Percentiles rank a stretch among this genome's conserved stretches.
Evolutionary conservation across 306 rosid species (phyloP).

Genomic region (Adenanthera pavonina): DNA sequence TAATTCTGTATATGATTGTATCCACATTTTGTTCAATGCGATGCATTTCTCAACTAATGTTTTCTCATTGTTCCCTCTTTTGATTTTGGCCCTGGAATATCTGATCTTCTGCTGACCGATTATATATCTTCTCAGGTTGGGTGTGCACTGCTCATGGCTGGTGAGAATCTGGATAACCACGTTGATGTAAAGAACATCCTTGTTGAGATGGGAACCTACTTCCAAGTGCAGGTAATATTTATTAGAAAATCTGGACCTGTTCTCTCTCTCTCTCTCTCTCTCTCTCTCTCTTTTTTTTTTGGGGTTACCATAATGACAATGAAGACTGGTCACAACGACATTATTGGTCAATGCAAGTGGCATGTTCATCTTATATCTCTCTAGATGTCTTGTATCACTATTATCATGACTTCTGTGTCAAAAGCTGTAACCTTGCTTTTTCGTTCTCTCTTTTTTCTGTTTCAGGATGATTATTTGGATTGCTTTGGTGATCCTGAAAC

Average conservation of each 20-base stretch:
- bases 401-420: slow-evolving; percentile 8
- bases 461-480: slow-evolving; percentile 94
- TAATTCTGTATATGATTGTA: slow-evolving; percentile 1
- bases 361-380: slow-evolving; percentile 12
- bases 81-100: slow-evolving; percentile 4
- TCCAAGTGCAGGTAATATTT: slow-evolving; percentile 65
- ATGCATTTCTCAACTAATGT: slow-evolving; percentile 28
- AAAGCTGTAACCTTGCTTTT: slow-evolving; percentile 26
- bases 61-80: background rate
- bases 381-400: background rate
- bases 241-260: background rate
- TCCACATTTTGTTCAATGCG: background rate
- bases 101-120: slow-evolving; percentile 33
- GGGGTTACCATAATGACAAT: background rate
- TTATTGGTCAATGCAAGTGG: background rate
- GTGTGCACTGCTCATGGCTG: slow-evolving; percentile 62
- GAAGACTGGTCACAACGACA: background rate
- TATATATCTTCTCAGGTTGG: slow-evolving; percentile 50
- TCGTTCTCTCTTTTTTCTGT: background rate
- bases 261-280: background rate
- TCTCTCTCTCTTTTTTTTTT: background rate
- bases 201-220: slow-evolving; percentile 69
- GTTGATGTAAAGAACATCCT: slow-evolving; percentile 58
- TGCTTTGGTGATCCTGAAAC: slow-evolving; percentile 85
- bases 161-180: slow-evolving; percentile 61